A percentile compares a stretch with the other conserved stretches of the same genome.
Conservation (phyloP, 306 rosid genomes). For the Prunus mume region DNA sequence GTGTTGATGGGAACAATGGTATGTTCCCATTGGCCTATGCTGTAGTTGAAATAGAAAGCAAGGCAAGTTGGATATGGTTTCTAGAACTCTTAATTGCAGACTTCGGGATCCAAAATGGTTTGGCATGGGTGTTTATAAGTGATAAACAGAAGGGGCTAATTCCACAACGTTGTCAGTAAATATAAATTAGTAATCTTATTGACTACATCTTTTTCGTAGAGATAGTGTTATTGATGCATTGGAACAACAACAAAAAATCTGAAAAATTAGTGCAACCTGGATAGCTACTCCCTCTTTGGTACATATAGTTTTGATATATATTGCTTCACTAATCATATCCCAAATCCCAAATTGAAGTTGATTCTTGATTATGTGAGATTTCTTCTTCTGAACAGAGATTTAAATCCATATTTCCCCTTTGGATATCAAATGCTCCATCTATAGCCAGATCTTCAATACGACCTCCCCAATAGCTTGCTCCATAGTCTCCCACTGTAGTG, state of each 20-base stretch:
- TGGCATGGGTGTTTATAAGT: too few species aligned
- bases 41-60: too few species aligned
- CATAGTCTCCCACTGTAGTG: slow-evolving; percentile 21
- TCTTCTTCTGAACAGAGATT: slow-evolving; percentile 18
- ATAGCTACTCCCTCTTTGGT: not conserved
- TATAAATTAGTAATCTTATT: too few species aligned
- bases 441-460: slow-evolving; percentile 18
- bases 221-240: not conserved
- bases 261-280: not conserved
- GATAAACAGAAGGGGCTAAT: too few species aligned
- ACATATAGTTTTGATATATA: not conserved
- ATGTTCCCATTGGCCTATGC: too few species aligned
- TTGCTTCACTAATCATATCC: slow-evolving; percentile 10
- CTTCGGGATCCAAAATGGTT: too few species aligned
- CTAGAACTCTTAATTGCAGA: too few species aligned
- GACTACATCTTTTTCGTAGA: too few species aligned
- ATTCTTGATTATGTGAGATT: slow-evolving; percentile 19
- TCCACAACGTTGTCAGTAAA: too few species aligned
- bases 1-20: too few species aligned
- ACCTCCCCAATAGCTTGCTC: slow-evolving; percentile 27
- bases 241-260: not conserved
- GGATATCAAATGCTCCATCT: slow-evolving; percentile 26
- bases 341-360: slow-evolving; percentile 59
- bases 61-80: too few species aligned
- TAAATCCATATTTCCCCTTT: slow-evolving; percentile 9